Base-by-base conservation (phyloP, 805 yeast genomes). In the Hemisphaericaspora nanyangensis region DNA sequence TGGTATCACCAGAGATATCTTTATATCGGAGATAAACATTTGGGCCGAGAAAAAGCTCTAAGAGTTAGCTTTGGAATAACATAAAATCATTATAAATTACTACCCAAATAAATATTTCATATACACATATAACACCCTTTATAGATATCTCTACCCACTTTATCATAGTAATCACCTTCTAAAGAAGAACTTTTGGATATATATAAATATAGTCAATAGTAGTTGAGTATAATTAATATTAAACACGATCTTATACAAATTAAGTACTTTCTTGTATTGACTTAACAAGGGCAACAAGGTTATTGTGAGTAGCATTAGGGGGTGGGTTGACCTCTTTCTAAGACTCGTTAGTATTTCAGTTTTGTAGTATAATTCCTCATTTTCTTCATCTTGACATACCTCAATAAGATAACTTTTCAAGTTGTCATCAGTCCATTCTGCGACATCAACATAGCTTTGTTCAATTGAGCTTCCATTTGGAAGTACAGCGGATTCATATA, bases 1-100 rank as follows among this genome's bases (percentile, higher is more conserved):
- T 16, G 87, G 88, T 0, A 68, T 83, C 25, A 77, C 80, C 1
- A 69, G 80, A 70, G 50, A 61, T 15, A 52, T 76, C n/a, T 81
- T 77, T 47, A 69, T 72, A 34, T 8, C 11, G 8, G 35, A 26
- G 17, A 15, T 33, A 33, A 33, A 26, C 10, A 11, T 15, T 13
- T 33, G 35, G 35, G 16, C 35, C 6, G 12, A 22, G 11, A 12
- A 12, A 8, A 24, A 33, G 25, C 18, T 31, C 16, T 4, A n/a
- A 7, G 34, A 31, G 26, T 26, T n/a, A 17, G 11, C 16, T 18
- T n/a, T 15, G 20, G 15, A 31, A 26, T 11, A 27, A 4, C 16
- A 12, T 27, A n/a, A 22, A 8, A 22, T 22, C 11, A 22, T 8
- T 8, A 22, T 22, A 22, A 22, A 22, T 5, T 22, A 22, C 8